Evolutionary conservation across 495 filamentous ascomycete genomes (phyloP).

Genomic region (Hypoxylon lenormandii): DNA sequence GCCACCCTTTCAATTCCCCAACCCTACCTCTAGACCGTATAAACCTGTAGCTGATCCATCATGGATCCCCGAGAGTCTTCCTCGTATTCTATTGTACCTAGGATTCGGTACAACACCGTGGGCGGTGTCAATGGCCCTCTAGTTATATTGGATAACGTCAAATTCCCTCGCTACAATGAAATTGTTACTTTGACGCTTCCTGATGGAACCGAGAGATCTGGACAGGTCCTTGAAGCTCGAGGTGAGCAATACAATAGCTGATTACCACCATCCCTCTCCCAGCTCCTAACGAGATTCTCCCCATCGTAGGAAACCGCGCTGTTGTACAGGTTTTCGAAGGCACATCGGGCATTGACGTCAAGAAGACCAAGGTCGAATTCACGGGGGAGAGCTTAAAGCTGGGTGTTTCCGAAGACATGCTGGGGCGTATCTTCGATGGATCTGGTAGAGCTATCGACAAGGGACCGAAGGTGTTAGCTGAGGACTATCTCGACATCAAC

Average conservation of each 20-base stretch:
- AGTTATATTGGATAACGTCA: constrained; percentile 98
- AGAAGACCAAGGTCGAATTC: constrained; percentile 98
- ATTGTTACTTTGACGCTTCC: constrained; percentile 95
- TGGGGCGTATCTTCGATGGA: constrained; percentile 98
- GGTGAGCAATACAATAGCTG: constrained; percentile 62
- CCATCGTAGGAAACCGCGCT: constrained; percentile 78
- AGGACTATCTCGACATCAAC: constrained; percentile 99
- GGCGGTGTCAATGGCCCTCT: constrained; percentile 97
- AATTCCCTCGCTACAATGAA: constrained; percentile 97
- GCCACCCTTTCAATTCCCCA: constrained; percentile 13
- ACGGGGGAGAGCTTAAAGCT: constrained; percentile 96
- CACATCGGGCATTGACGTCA: constrained; percentile 95
- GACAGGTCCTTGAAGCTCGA: constrained; percentile 96
- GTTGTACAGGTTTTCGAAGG: constrained; percentile 99
- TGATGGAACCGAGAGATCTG: constrained; percentile 91
- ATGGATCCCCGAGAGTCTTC: constrained; percentile 83
- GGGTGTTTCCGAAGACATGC: constrained; percentile 98
- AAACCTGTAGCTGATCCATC: constrained; percentile 58
- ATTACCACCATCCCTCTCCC: background rate
- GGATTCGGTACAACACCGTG: constrained; percentile 97
- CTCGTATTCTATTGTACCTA: constrained; percentile 77
- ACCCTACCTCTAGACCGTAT: constrained; percentile 21
- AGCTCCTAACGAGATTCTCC: constrained; percentile 41
- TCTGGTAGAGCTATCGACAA: constrained; percentile 98
- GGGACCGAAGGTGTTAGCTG: constrained; percentile 96